A percentile compares a stretch with the other conserved stretches of the same genome.
Conservation (phyloP, 192 early-diverging fungal species). For the Coemansia sp. region DNA sequence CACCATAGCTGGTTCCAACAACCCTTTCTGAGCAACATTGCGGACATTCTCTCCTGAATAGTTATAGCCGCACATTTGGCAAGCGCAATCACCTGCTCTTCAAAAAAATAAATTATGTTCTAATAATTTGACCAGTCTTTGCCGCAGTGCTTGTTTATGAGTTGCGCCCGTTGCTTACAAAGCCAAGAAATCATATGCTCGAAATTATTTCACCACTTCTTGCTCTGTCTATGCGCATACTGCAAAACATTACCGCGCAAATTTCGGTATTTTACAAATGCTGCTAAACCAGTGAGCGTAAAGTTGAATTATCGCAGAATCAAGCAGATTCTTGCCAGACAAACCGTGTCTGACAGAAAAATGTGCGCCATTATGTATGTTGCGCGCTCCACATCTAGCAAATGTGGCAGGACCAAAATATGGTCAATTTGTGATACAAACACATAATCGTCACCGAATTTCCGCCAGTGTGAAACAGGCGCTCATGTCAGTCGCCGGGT, state of each 20-base stretch:
- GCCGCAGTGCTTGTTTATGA: neutral
- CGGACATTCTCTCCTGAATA: neutral
- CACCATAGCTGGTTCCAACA: neutral
- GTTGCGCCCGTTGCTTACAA: neutral
- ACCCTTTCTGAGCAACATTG: neutral
- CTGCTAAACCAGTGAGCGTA: neutral
- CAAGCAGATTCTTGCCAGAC: neutral
- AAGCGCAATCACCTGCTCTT: neutral
- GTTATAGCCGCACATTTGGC: neutral
- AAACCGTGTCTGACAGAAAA: too few species aligned
- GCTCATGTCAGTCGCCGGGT: neutral
- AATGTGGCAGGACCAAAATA: neutral
- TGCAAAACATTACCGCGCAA: neutral
- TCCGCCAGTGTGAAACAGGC: neutral
- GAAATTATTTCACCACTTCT: neutral
- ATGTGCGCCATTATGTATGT: neutral
- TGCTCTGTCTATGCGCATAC: neutral
- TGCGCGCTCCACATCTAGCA: neutral
- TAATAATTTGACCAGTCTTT: neutral
- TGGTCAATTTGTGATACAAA: neutral
- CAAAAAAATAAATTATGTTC: neutral
- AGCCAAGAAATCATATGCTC: neutral
- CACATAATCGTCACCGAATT: neutral
- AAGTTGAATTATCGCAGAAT: neutral
- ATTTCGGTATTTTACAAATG: neutral